A percentile compares a stretch with the other conserved stretches of the same genome.
phyloP scores from a whole-genome alignment of 257 asterid genomes.

The Scutellaria minor region DNA sequence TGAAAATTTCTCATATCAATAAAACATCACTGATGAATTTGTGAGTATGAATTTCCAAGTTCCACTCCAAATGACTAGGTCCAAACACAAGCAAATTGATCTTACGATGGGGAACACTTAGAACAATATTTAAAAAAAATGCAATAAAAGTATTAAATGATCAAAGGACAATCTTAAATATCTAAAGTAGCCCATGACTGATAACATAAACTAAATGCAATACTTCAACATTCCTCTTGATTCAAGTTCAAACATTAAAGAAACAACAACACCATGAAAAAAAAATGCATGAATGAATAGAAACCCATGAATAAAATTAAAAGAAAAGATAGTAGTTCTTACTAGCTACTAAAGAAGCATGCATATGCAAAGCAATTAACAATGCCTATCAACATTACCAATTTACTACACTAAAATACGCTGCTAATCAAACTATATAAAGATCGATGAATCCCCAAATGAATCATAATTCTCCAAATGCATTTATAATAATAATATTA shows the following conservation, averaged over 20 bases:
- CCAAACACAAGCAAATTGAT: neutral
- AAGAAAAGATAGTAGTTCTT: slow-evolving; percentile 28
- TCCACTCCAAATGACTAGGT: too few species aligned
- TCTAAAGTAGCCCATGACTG: neutral
- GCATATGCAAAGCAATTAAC: slow-evolving; percentile 15
- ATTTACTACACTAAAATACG: too few species aligned
- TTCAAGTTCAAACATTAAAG: slow-evolving; percentile 21
- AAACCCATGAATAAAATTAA: neutral
- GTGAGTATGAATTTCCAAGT: too few species aligned
- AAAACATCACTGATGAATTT: too few species aligned
- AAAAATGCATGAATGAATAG: neutral
- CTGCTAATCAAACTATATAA: too few species aligned
- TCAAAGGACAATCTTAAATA: slow-evolving; percentile 13
- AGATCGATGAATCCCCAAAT: too few species aligned
- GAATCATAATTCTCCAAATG: neutral
- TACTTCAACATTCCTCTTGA: slow-evolving; percentile 22
- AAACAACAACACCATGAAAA: neutral
- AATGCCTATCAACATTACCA: slow-evolving; percentile 1
- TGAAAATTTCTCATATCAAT: too few species aligned
- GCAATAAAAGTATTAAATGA: neutral
- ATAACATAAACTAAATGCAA: neutral
- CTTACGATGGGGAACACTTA: neutral
- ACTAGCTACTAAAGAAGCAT: neutral
- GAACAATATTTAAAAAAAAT: neutral
- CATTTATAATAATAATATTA: neutral